phyloP scores from a whole-genome alignment of 139 green algal genomes.

The Tetraselmis chui region DNA sequence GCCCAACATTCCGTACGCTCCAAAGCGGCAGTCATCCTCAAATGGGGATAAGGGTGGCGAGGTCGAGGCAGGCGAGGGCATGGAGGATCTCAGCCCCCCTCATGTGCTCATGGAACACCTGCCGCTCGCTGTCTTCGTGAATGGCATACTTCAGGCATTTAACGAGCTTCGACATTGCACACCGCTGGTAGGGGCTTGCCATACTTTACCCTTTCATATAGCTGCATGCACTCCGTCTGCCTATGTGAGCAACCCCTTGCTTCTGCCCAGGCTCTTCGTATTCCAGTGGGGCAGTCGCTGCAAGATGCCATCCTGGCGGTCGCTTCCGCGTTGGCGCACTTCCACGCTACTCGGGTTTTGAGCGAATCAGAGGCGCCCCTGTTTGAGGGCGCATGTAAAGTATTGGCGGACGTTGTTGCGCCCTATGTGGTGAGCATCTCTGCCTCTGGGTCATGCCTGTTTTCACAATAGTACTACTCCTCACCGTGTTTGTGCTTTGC shows the following conservation, averaged over 20 bases:
- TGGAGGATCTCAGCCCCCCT: slow-evolving; percentile 48
- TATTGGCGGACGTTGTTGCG: slow-evolving; percentile 38
- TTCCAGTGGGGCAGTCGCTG: slow-evolving; percentile 15
- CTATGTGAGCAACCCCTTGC: no score
- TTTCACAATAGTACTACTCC: no score
- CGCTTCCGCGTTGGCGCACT: slow-evolving; percentile 48
- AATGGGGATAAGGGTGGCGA: slow-evolving; percentile 11
- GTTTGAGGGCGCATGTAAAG: slow-evolving; percentile 23
- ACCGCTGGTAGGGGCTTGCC: slow-evolving; percentile 21
- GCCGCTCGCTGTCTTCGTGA: slow-evolving; percentile 85
- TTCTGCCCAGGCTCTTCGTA: not conserved
- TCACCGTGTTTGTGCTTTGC: no score
- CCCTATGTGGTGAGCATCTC: slow-evolving; percentile 36
- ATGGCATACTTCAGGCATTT: slow-evolving; percentile 78
- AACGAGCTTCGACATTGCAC: slow-evolving; percentile 96
- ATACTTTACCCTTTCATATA: not conserved
- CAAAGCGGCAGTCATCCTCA: slow-evolving; percentile 3
- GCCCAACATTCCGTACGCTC: slow-evolving; percentile 29
- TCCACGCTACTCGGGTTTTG: slow-evolving; percentile 38
- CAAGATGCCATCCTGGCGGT: slow-evolving; percentile 49
- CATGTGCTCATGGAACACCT: slow-evolving; percentile 81
- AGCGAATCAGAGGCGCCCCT: slow-evolving; percentile 32
- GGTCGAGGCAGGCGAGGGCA: not conserved
- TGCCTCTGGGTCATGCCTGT: no score
- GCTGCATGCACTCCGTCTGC: slow-evolving; percentile 21